Base-by-base conservation (phyloP, 2,329 filamentous ascomycete genomes). In the Trichoderma sp. region DNA sequence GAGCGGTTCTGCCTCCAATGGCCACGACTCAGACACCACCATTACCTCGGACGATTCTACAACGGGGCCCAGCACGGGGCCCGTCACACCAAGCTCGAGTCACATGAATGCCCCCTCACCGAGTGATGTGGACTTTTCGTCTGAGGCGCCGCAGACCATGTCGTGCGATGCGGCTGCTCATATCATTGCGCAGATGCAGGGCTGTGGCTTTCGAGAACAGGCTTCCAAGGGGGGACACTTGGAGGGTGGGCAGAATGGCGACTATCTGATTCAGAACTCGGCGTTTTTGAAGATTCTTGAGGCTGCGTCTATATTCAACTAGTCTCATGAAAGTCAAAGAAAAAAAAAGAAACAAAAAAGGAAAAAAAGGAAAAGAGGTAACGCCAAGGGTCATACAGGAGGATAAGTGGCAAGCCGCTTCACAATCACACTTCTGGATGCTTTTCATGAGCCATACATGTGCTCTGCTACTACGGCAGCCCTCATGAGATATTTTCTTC, bases 151-250 rank as follows among this genome's bases (percentile, higher is more conserved):
- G 1, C 73, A 75, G 56, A 76, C 77, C 57, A 79, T 79, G 78
- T 78, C 78, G 2, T 79, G 78, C 69, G 76, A 75, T 59, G 75
- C 76, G 5, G 78, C 78, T 0, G 78, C 78, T 1, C 74, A 76
- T 7, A 80, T 82, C 37, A 80, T 82, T 19, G 79, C 81, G 21
- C 78, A 80, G 29, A 80, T 82, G 71, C 78, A 81, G 24, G 79
- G 80, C 0, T 75, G 77, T 14, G 70, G 73, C 11, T 75, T 80
- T 60, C 62, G 76, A 8, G 71, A 72, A 2, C 56, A 13, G 33
- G 11, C 71, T 5, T 75, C 77, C 13, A 75, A 75, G 24, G 72
- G 72, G 4, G 72, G 72, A 3, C 70, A 73, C 10, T 71, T 82
- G 3, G 80, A 79, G 0, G 80, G 78, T 43, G 68, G 52, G 21